Evolutionary conservation across 306 rosid species (phyloP).

Genomic region (Spatholobus suberectus): DNA sequence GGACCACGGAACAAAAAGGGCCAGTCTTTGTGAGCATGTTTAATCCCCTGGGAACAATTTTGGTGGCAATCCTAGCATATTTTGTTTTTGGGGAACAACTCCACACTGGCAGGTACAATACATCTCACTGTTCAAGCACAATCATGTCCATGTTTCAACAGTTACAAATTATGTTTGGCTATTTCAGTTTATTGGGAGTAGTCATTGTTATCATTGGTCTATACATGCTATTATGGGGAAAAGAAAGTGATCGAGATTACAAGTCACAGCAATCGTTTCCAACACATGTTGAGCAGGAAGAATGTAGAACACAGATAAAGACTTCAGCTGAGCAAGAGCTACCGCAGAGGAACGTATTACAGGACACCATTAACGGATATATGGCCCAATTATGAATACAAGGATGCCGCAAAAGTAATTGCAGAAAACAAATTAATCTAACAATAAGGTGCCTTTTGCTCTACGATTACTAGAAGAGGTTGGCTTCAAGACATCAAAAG

Average conservation of each 20-base stretch:
- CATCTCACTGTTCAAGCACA: neutral
- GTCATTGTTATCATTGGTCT: conserved; percentile 46
- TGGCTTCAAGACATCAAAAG: neutral
- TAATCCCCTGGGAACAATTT: conserved; percentile 44
- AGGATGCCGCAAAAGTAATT: neutral
- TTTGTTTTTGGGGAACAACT: conserved; percentile 50
- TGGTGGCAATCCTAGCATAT: conserved; percentile 48
- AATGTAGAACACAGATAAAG: conserved; percentile 27
- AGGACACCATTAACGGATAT: neutral
- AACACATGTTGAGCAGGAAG: conserved; percentile 30
- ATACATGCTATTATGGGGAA: conserved; percentile 58
- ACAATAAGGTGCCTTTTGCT: neutral
- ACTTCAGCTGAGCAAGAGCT: conserved; percentile 26
- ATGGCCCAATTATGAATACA: neutral
- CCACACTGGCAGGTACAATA: conserved; percentile 49
- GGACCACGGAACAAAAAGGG: conserved; percentile 47
- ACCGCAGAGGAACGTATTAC: neutral
- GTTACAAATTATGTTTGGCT: neutral
- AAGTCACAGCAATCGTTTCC: conserved; percentile 28
- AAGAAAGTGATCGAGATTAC: conserved; percentile 44
- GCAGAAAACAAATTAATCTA: neutral
- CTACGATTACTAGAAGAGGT: neutral
- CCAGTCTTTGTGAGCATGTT: conserved; percentile 54
- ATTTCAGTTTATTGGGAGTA: conserved; percentile 56
- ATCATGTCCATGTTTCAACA: conserved; percentile 14